A percentile compares a stretch with the other conserved stretches of the same genome.
Conservation (phyloP, 345 rosid genomes). For the Mallotus nudiflorus region DNA sequence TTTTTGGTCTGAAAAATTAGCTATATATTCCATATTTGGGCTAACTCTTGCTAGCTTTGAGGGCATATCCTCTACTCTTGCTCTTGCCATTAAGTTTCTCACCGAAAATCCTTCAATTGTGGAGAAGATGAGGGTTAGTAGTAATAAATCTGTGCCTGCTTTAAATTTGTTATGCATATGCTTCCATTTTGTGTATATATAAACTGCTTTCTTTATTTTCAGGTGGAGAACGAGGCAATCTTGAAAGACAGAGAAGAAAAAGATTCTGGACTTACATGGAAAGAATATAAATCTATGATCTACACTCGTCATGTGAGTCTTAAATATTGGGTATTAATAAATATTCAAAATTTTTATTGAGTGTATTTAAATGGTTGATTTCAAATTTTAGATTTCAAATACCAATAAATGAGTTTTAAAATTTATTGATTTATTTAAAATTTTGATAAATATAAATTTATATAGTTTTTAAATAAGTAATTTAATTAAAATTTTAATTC, state of each 20-base stretch:
- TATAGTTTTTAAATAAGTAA: too few species aligned
- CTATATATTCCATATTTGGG: conserved; percentile 5
- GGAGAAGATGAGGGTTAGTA: conserved; percentile 12
- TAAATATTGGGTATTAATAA: too few species aligned
- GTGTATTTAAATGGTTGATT: too few species aligned
- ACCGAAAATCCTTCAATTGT: conserved; percentile 15
- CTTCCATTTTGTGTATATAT: too few species aligned
- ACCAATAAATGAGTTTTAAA: too few species aligned
- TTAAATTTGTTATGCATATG: too few species aligned
- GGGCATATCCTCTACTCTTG: conserved; percentile 17
- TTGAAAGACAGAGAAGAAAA: conserved; percentile 7
- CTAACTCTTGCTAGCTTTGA: conserved; percentile 23
- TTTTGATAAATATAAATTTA: too few species aligned
- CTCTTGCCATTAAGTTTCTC: conserved; percentile 19
- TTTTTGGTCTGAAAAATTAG: background rate
- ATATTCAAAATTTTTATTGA: too few species aligned
- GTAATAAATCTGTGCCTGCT: too few species aligned
- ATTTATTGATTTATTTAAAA: too few species aligned
- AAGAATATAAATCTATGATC: conserved; percentile 30
- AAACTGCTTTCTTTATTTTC: background rate
- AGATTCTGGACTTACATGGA: conserved; percentile 19
- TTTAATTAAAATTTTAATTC: too few species aligned
- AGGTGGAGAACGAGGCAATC: conserved; percentile 30
- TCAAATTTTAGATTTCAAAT: background rate
- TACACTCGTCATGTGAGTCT: conserved; percentile 20